Evolutionary conservation across 306 rosid genomes (phyloP), one percentile per base, ranked within the genome.

Genomic region (Luffa aegyptiaca): DNA sequence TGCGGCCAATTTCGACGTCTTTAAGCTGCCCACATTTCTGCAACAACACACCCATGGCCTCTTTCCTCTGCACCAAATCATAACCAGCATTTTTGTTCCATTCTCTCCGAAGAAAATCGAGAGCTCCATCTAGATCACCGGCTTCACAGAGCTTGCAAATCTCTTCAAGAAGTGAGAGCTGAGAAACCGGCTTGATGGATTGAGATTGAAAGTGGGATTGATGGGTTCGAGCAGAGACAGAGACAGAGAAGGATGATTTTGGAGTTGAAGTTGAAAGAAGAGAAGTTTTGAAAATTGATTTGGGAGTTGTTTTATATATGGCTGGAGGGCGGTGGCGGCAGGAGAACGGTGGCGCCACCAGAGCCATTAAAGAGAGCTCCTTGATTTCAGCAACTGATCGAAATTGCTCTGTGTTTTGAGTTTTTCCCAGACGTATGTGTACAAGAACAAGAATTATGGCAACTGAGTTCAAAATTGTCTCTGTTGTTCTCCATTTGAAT

Each of bases 1-100:
- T 84, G 42, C 90, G 84, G n/a, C 93, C 97, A 44, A 85, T 79
- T 5, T 90, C 77, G 64, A 90, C 80, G 77, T 87, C 83, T 48
- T 85, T 86, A 70, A 35, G 83, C 81, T 66, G 86, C 18, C 86
- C 88, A n/a, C 94, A 93, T 10, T 86, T 84, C 82, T 88, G 90
- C 31, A 93, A 82, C 48, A 93, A 71, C 41, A 80, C 65, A 1
- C 85, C 87, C 31, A 93, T 59, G 20, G 88, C 86, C 76, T 89
- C 85, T 17, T 56, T 80, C 73, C 51, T 80, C 57, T 77, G 83
- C 33, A 68, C 77, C 6, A 88, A 72, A 7, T 80, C 79, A 65
- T 76, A 78, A 79, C 63, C 41, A 80, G 64, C 78, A 76, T 86
- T 65, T 20, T 84, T 71, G 17, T 81, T 76, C 41, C 82, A 70